Evolutionary conservation across 805 yeast species (phyloP).

Genomic region (Tanozyma kutaoensis): DNA sequence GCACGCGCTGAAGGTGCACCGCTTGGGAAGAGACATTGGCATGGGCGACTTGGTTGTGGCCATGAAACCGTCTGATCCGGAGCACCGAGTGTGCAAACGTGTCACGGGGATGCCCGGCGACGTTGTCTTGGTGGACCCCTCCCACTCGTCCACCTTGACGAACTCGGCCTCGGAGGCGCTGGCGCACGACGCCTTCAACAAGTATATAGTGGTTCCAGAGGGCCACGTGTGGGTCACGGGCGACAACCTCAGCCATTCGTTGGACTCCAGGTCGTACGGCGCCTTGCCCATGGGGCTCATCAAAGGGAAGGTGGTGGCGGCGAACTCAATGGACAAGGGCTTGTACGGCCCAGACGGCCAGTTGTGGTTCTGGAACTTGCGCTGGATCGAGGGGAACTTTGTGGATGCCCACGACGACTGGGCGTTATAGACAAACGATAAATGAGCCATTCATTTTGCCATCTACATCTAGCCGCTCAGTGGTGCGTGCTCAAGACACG

Average conservation of each 20-base stretch:
- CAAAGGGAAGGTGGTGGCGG: slow-evolving; percentile 77
- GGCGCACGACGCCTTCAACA: slow-evolving; percentile 29
- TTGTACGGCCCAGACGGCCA: slow-evolving; percentile 20
- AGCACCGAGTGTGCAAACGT: slow-evolving; percentile 79
- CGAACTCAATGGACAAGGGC: slow-evolving; percentile 36
- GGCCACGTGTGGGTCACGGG: slow-evolving; percentile 99
- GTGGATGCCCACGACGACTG: slow-evolving; percentile 5
- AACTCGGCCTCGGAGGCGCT: slow-evolving; percentile 12
- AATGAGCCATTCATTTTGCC: neutral
- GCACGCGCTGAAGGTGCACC: slow-evolving; percentile 52
- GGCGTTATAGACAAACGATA: slow-evolving; percentile 1
- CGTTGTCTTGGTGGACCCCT: slow-evolving; percentile 67
- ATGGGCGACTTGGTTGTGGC: slow-evolving; percentile 88
- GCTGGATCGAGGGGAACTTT: slow-evolving; percentile 42
- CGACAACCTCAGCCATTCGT: slow-evolving; percentile 74
- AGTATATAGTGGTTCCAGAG: slow-evolving; percentile 67
- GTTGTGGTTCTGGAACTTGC: slow-evolving; percentile 33
- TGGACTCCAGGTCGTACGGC: slow-evolving; percentile 83
- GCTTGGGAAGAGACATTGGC: slow-evolving; percentile 49
- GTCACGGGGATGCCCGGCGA: slow-evolving; percentile 97
- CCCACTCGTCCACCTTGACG: slow-evolving; percentile 34
- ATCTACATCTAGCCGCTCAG: too few species aligned
- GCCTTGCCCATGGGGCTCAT: slow-evolving; percentile 84
- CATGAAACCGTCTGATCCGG: slow-evolving; percentile 79
- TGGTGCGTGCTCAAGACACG: slow-evolving; percentile 25